These are phyloP conservation scores for Clavariopsis aquatica DNA, from an alignment of 495 filamentous ascomycete genomes.

Conservation along the genomic window DNA sequence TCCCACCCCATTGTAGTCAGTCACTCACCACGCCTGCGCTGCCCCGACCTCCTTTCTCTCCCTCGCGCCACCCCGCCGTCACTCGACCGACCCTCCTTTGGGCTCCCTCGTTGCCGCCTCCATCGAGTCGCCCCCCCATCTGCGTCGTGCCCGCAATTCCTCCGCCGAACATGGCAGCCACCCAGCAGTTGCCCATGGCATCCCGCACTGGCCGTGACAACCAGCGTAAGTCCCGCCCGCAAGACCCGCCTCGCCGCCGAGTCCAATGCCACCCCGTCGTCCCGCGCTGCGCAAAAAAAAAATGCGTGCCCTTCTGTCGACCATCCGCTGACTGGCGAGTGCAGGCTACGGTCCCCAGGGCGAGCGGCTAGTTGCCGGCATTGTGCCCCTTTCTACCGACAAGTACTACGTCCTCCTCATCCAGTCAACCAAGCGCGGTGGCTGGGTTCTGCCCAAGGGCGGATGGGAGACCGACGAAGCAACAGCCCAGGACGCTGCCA, in stretches of 20 bases:
- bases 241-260: background rate
- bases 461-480: conserved; percentile 95
- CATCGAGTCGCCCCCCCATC: background rate
- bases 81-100: background rate
- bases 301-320: conserved; percentile 28
- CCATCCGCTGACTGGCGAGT: too few relatives aligned
- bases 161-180: conserved; percentile 36
- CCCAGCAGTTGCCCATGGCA: conserved; percentile 47
- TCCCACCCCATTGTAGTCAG: background rate
- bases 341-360: conserved; percentile 90
- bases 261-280: background rate
- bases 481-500: conserved; percentile 65
- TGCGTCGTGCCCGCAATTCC: background rate
- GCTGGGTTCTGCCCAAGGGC: conserved; percentile 96
- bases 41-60: background rate
- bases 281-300: conserved; percentile 1
- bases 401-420: conserved; percentile 86
- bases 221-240: conserved; percentile 49
- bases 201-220: conserved; percentile 53
- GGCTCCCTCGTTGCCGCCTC: background rate
- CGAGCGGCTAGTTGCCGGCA: conserved; percentile 91
- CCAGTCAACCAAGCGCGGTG: conserved; percentile 81
- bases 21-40: background rate
- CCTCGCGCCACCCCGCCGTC: background rate
- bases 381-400: conserved; percentile 78